These are phyloP conservation scores for Corymbia citriodora DNA, from an alignment of 441 rosid genomes.

Conservation along the genomic window DNA sequence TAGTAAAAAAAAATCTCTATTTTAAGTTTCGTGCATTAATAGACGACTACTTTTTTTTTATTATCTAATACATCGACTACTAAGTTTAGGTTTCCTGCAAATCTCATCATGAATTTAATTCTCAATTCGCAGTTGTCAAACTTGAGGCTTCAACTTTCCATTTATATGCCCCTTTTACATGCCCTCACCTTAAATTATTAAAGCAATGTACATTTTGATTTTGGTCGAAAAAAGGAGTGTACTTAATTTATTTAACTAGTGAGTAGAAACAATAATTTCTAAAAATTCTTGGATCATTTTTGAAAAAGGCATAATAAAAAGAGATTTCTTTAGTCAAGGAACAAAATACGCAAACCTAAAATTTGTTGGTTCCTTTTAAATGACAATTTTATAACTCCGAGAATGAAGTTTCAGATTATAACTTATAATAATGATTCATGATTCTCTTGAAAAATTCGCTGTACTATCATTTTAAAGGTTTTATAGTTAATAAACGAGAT, in stretches of 20 bases:
- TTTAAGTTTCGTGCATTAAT: neutral
- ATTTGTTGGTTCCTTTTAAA: neutral
- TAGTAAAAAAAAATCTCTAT: neutral
- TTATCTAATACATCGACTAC: neutral
- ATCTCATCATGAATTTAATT: neutral
- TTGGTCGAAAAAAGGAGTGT: neutral
- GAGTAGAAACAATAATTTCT: neutral
- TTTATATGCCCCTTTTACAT: neutral
- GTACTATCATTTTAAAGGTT: neutral
- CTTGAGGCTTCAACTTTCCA: neutral
- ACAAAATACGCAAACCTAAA: neutral
- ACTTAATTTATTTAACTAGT: neutral
- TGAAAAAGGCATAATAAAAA: neutral
- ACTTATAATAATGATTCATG: neutral
- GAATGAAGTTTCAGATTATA: neutral
- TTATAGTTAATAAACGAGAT: neutral
- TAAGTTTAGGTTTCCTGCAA: neutral
- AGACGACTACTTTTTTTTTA: rapidly evolving
- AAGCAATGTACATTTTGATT: neutral
- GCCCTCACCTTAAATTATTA: neutral
- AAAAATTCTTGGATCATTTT: neutral
- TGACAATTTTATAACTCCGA: rapidly evolving
- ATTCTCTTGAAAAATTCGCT: neutral
- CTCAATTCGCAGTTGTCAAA: neutral
- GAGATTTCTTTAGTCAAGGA: neutral